A percentile compares a stretch with the other conserved stretches of the same genome.
Evolutionary conservation across 306 rosid genomes (phyloP).

Genomic region (Cucurbita ficifolia): DNA sequence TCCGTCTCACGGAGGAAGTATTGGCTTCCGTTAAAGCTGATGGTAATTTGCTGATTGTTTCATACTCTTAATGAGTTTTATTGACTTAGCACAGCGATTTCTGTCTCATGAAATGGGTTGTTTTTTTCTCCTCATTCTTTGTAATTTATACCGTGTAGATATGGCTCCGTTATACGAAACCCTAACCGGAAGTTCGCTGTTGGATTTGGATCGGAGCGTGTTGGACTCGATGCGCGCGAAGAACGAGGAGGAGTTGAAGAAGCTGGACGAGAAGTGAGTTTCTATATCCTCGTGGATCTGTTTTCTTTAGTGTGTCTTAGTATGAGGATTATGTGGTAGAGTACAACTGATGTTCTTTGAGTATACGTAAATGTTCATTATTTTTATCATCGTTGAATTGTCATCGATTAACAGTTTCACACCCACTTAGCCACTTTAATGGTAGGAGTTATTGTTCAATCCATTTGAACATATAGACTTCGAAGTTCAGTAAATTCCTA

Average conservation of each 20-base stretch:
- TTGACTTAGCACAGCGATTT: neutral
- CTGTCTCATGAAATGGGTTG: neutral
- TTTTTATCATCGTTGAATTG: neutral
- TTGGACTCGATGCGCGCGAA: constrained; percentile 66
- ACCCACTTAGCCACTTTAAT: neutral
- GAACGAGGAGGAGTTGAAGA: constrained; percentile 58
- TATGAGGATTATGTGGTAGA: neutral
- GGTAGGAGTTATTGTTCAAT: neutral
- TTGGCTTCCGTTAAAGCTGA: constrained; percentile 53
- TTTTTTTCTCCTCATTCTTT: neutral
- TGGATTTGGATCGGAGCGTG: constrained; percentile 50
- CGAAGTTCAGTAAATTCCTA: neutral
- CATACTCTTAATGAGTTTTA: neutral
- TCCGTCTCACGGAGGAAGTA: constrained; percentile 65
- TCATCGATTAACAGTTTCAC: neutral
- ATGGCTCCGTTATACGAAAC: constrained; percentile 78
- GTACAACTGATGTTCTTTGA: neutral
- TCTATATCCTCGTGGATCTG: neutral
- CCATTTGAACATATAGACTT: neutral
- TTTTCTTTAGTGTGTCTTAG: neutral
- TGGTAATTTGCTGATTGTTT: constrained; percentile 20
- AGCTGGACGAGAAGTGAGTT: constrained; percentile 83
- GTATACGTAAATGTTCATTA: neutral
- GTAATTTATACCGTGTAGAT: constrained; percentile 21
- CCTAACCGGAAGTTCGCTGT: constrained; percentile 52